phyloP scores from a whole-genome alignment of 345 rosid genomes.

The Passiflora organensis region DNA sequence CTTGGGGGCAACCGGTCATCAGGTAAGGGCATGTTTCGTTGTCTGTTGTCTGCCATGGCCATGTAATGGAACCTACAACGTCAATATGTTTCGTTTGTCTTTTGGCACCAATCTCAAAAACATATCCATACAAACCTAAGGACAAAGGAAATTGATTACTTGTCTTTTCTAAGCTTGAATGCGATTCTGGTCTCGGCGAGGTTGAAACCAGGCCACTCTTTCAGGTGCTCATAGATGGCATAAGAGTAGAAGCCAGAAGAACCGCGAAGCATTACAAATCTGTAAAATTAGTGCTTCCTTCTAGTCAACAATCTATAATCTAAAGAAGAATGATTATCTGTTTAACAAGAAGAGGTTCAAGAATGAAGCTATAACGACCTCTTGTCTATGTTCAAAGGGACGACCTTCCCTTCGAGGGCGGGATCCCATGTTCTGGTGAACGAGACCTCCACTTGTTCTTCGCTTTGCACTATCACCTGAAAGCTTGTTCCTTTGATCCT shows the following conservation, averaged over 20 bases:
- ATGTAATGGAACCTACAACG: slow-evolving; percentile 72
- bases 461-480: slow-evolving; percentile 11
- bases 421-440: slow-evolving; percentile 16
- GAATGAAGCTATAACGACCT: neutral
- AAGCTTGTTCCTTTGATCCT: slow-evolving; percentile 13
- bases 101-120: neutral
- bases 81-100: neutral
- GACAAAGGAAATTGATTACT: slow-evolving; percentile 24
- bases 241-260: slow-evolving; percentile 80
- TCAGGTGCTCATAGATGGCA: slow-evolving; percentile 60
- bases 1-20: slow-evolving; percentile 61
- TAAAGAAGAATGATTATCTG: neutral
- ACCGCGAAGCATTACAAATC: slow-evolving; percentile 71
- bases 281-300: slow-evolving; percentile 8
- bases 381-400: slow-evolving; percentile 8
- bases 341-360: neutral
- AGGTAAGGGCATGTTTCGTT: slow-evolving; percentile 82
- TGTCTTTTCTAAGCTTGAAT: slow-evolving; percentile 74
- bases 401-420: neutral
- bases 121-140: neutral
- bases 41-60: slow-evolving; percentile 85
- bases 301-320: neutral
- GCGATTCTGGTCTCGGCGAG: slow-evolving; percentile 67
- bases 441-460: slow-evolving; percentile 21
- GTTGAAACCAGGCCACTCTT: slow-evolving; percentile 79